Conservation (phyloP, 176 grass and related monocot genomes). For the Oryza longistaminata region DNA sequence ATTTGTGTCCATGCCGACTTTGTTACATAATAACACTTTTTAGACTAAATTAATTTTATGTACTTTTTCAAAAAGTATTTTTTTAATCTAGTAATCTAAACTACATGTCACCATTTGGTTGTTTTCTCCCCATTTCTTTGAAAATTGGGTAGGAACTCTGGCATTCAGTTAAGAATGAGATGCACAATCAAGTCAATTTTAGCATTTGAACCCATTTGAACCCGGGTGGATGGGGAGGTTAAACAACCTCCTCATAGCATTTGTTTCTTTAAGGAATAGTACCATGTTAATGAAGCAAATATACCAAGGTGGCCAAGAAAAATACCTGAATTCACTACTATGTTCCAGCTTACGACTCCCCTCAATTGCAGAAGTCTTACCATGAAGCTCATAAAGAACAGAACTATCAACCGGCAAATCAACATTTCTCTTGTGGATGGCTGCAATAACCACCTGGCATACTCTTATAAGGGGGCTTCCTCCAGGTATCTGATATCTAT, state of each 20-base stretch:
- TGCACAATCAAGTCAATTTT: neutral
- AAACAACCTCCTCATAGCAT: neutral
- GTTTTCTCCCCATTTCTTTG: neutral
- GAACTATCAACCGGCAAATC: constrained; percentile 59
- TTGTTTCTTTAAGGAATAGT: neutral
- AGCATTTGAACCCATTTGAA: neutral
- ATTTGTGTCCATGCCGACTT: constrained; percentile 1
- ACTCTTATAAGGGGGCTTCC: constrained; percentile 84
- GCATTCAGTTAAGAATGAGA: neutral
- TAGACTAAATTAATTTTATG: too few species aligned
- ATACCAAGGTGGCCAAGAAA: constrained; percentile 30
- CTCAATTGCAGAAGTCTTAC: constrained; percentile 57
- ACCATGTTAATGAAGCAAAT: constrained; percentile 1
- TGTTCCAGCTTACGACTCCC: constrained; percentile 72
- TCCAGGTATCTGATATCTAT: constrained; percentile 77
- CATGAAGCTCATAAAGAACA: constrained; percentile 70
- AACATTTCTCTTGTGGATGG: constrained; percentile 55
- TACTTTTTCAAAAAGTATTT: neutral
- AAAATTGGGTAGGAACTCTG: neutral
- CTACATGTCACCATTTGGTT: neutral
- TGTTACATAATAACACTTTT: neutral
- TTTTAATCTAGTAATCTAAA: constrained; percentile 17
- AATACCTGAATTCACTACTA: constrained; percentile 70
- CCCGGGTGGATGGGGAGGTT: neutral
- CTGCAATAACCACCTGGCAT: constrained; percentile 81